Conservation (phyloP, 2,329 filamentous ascomycete species). For the Mycocentrospora acerina region DNA sequence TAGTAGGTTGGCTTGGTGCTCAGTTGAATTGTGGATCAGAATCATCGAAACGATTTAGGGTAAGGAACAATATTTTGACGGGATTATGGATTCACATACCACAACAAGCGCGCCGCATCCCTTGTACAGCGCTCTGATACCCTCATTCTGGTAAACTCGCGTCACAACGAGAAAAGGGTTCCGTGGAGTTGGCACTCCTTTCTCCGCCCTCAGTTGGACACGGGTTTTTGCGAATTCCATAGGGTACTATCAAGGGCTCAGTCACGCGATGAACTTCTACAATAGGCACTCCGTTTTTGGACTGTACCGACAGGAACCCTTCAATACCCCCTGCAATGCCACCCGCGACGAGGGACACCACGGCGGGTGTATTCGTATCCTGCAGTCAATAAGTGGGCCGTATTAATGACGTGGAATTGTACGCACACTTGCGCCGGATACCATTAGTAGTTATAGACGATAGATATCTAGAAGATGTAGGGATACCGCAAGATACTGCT, state of each 20-base stretch:
- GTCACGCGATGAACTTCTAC: slow-evolving; percentile 6
- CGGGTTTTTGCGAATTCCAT: slow-evolving; percentile 70
- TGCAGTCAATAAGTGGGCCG: slow-evolving; percentile 4
- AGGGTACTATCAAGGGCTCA: slow-evolving; percentile 50
- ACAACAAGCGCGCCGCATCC: slow-evolving; percentile 63
- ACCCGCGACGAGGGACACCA: slow-evolving; percentile 42
- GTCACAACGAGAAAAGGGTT: slow-evolving; percentile 62
- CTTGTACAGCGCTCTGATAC: slow-evolving; percentile 61
- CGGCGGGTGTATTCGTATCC: slow-evolving; percentile 40
- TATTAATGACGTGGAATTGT: too few species aligned
- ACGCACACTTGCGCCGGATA: too few species aligned
- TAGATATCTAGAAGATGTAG: too few species aligned
- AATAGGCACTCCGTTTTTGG: not conserved
- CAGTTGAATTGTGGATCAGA: too few species aligned
- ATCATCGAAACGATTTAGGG: too few species aligned
- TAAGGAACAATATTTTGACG: too few species aligned
- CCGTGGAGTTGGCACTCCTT: slow-evolving; percentile 47
- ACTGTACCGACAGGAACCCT: slow-evolving; percentile 38
- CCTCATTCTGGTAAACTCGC: slow-evolving; percentile 58
- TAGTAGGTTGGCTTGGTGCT: slow-evolving; percentile 11
- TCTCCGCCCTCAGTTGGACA: slow-evolving; percentile 56
- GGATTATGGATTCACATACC: slow-evolving; percentile 28
- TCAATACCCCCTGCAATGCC: slow-evolving; percentile 44
- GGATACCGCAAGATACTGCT: too few species aligned
- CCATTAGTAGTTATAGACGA: too few species aligned